A percentile compares a stretch with the other conserved stretches of the same genome.
phyloP scores from a whole-genome alignment of 106 monocot genomes.

The Phalaenopsis aphrodite region DNA sequence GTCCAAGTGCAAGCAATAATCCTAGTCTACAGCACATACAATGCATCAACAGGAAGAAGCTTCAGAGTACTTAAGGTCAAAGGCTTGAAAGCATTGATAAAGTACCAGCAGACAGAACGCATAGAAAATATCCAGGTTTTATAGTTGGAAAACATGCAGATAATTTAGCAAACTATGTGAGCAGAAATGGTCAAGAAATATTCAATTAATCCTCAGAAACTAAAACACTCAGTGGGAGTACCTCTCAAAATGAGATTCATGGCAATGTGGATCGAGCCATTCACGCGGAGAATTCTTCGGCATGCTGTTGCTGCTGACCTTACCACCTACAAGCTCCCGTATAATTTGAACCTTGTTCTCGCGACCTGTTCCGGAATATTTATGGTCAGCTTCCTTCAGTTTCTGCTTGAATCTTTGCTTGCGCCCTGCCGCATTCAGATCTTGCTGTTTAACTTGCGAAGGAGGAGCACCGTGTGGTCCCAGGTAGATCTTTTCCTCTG shows the following conservation, averaged over 20 bases:
- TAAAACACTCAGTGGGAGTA: constrained; percentile 14
- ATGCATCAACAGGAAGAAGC: not conserved
- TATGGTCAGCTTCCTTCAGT: constrained; percentile 65
- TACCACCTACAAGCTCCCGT: constrained; percentile 41
- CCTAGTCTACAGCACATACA: no score
- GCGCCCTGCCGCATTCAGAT: constrained; percentile 16
- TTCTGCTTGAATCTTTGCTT: constrained; percentile 59
- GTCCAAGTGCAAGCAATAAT: no score
- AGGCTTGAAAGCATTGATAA: constrained; percentile 1
- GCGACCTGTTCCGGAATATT: constrained; percentile 23
- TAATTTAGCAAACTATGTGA: not conserved
- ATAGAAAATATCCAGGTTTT: constrained; percentile 1
- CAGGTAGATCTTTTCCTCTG: constrained; percentile 65
- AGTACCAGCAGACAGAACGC: not conserved
- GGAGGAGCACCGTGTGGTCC: constrained; percentile 88
- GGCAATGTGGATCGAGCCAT: constrained; percentile 88
- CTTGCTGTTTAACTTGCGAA: constrained; percentile 45
- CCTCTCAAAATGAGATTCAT: constrained; percentile 67
- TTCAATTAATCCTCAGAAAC: not conserved
- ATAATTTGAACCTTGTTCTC: constrained; percentile 56
- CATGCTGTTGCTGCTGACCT: constrained; percentile 4
- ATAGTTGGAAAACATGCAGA: not conserved
- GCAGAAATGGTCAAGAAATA: not conserved
- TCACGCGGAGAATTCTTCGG: constrained; percentile 38
- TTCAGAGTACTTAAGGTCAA: not conserved